Evolutionary conservation across 768 basidiomycete species (phyloP).

Genomic region (Pisolithus albus): DNA sequence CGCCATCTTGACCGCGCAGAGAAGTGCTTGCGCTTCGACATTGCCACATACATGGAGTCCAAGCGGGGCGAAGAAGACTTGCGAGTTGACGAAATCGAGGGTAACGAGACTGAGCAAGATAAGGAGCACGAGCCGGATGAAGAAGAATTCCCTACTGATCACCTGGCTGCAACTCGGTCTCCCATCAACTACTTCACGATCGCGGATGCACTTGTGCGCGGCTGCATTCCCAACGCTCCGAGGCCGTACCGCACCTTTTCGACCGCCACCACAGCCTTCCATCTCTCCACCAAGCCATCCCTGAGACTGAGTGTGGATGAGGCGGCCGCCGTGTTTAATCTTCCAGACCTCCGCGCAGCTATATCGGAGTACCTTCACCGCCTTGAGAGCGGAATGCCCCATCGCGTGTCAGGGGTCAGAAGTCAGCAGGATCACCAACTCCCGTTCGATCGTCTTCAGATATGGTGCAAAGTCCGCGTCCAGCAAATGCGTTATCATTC

Average conservation of each 20-base stretch:
- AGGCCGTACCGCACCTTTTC: constrained; percentile 1
- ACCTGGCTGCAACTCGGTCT: no score
- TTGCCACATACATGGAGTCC: background rate
- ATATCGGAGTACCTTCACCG: background rate
- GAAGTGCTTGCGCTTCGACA: background rate
- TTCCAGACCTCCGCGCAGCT: constrained; percentile 1
- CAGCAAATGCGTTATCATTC: background rate
- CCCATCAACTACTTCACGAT: background rate
- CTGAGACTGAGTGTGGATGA: background rate
- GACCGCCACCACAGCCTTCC: constrained; percentile 1
- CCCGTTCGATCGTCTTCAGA: background rate
- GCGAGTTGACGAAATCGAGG: background rate
- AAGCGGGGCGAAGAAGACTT: background rate
- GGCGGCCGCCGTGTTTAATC: background rate
- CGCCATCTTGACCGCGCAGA: background rate
- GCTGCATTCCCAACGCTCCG: background rate
- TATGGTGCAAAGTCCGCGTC: background rate
- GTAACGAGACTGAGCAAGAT: background rate
- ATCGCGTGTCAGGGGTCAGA: no score
- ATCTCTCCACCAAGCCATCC: constrained; percentile 3
- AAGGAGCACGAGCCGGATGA: constrained; percentile 1
- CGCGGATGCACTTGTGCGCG: background rate
- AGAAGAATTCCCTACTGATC: background rate
- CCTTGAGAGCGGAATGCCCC: background rate
- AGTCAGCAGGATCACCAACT: background rate